Evolutionary conservation across 208 protist genomes (phyloP), one percentile per base, ranked within the genome.

Genomic region (Perkinsela sp.): DNA sequence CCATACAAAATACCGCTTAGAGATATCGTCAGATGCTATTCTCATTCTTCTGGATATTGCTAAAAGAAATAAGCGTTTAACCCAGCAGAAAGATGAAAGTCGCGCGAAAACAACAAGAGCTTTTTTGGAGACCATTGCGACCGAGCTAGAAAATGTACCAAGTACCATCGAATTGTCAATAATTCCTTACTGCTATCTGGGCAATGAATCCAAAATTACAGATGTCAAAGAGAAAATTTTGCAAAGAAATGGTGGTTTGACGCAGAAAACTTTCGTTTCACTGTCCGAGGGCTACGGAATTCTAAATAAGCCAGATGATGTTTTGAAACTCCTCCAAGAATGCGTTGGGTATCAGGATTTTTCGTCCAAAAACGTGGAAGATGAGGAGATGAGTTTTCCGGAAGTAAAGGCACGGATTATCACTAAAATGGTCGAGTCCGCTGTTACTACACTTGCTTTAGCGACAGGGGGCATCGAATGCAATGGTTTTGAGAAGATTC

Each of bases 1-100:
- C 22, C 40, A 57, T 57, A 22, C 13, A 22, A 57, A 57, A 22
- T 57, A 57, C 40, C 13, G 40, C 13, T 22, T 57, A 6, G 40
- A 57, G 22, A 57, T 57, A 57, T n/a, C 40, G 40, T 57, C 40
- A 57, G 40, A 57, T n/a, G 40, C 40, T 57, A 22, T 57, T 57
- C 40, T 57, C 22, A 22, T 57, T 22, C 22, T 57, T n/a, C 40
- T 57, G 22, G 40, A 57, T 57, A 57, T 57, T 22, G 40, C 40
- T 57, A 57, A 57, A 22, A 6, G 40, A 57, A 57, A 57, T 22
- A 57, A n/a, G 13, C 6, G 6, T 6, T 22, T 57, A 22, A 22
- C 6, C 6, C 40, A 57, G 22, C 13, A 57, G 40, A 57, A 57
- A 57, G 40, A 57, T 22, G 22, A 57, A 22, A n/a, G 13, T 57